These are phyloP conservation scores for Vicia faba DNA, from an alignment of 306 rosid species.

Conservation along the genomic window DNA sequence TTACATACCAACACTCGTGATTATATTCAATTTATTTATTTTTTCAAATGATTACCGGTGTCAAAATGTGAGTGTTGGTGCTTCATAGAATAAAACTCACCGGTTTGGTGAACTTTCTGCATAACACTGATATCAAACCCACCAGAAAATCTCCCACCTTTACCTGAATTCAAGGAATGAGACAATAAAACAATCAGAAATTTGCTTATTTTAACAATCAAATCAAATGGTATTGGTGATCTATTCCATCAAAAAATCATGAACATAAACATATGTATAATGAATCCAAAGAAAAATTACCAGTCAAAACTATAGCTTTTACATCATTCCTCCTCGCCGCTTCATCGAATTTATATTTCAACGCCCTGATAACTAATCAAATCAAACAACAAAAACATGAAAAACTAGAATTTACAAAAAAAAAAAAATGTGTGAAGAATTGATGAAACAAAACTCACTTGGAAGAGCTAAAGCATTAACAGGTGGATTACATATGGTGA, in stretches of 20 bases:
- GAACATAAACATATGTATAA: not conserved
- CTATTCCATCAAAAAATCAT: conserved; percentile 11
- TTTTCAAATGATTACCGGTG: no score
- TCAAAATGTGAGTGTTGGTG: no score
- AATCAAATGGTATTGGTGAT: conserved; percentile 25
- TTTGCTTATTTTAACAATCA: conserved; percentile 19
- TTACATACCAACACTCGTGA: no score
- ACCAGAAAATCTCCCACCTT: conserved; percentile 85
- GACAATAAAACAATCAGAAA: conserved; percentile 14
- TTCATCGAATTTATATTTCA: conserved; percentile 77
- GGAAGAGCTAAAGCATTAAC: conserved; percentile 86
- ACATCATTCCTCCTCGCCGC: conserved; percentile 83
- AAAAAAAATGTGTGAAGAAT: not conserved
- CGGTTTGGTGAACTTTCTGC: conserved; percentile 79
- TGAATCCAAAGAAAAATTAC: conserved; percentile 42
- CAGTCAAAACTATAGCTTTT: conserved; percentile 85
- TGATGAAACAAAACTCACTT: conserved; percentile 45
- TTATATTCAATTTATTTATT: no score
- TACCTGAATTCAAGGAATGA: conserved; percentile 53
- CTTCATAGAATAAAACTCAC: conserved; percentile 42
- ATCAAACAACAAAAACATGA: not conserved
- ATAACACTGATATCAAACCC: conserved; percentile 95
- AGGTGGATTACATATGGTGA: conserved; percentile 84
- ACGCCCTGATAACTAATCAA: conserved; percentile 56
- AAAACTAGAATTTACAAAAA: not conserved